phyloP scores from a whole-genome alignment of 495 filamentous ascomycete species.

The Xylaria sp. region DNA sequence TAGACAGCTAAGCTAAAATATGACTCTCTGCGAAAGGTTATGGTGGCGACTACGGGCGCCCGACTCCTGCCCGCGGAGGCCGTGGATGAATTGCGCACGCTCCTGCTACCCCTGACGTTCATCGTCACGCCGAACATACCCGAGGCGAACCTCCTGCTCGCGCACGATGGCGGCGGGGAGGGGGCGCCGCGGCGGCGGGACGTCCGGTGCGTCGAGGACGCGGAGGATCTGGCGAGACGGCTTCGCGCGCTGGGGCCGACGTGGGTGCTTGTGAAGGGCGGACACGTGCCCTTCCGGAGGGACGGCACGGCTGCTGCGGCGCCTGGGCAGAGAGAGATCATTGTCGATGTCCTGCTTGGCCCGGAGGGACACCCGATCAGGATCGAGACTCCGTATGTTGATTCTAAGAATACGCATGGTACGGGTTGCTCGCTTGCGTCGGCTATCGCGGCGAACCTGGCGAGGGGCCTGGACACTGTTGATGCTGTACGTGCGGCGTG shows the following conservation, averaged over 20 bases:
- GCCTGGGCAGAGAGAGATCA: constrained; percentile 64
- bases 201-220: constrained; percentile 60
- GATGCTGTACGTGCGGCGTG: constrained; percentile 74
- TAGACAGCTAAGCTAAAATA: no score
- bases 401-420: constrained; percentile 86
- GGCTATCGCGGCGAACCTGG: constrained; percentile 89
- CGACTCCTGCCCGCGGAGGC: constrained; percentile 75
- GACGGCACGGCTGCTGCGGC: constrained; percentile 61
- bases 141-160: constrained; percentile 78
- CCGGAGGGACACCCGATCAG: constrained; percentile 55
- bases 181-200: constrained; percentile 54
- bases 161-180: constrained; percentile 63
- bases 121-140: constrained; percentile 92
- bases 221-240: constrained; percentile 71
- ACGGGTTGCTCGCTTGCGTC: constrained; percentile 95
- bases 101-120: constrained; percentile 77
- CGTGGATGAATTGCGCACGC: constrained; percentile 65
- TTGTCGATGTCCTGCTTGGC: constrained; percentile 79
- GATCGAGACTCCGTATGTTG: constrained; percentile 71
- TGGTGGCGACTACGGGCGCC: constrained; percentile 88
- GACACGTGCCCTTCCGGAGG: constrained; percentile 81
- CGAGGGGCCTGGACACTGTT: constrained; percentile 62
- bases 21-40: constrained; percentile 70
- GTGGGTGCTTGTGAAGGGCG: constrained; percentile 89
- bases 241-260: constrained; percentile 73